Evolutionary conservation across 768 basidiomycete genomes (phyloP).

Genomic region (Amanita rimosa): DNA sequence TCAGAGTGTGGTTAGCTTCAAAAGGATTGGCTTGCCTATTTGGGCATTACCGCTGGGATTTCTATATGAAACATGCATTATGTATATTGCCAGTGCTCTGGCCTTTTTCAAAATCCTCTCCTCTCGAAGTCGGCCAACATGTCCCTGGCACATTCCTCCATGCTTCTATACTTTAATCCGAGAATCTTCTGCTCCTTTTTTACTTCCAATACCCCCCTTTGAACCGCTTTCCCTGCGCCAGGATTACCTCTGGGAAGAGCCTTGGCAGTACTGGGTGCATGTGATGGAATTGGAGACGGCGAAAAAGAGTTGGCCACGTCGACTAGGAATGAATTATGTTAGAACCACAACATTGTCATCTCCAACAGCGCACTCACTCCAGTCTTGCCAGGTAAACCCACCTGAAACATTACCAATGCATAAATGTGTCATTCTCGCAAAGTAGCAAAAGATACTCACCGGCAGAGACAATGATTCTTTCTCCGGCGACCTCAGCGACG

Average conservation of each 20-base stretch:
- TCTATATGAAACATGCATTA: too few species aligned
- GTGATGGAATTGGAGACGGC: background rate
- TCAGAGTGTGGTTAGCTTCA: too few species aligned
- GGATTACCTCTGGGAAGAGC: background rate
- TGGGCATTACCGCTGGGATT: too few species aligned
- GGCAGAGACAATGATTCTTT: conserved; percentile 3
- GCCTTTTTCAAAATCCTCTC: background rate
- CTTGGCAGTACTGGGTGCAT: background rate
- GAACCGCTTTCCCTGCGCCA: background rate
- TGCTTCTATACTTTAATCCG: background rate
- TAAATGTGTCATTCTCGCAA: too few species aligned
- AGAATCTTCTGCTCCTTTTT: conserved; percentile 1
- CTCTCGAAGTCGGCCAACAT: background rate
- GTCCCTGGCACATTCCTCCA: conserved; percentile 6
- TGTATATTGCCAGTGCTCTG: too few species aligned
- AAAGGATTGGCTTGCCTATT: too few species aligned
- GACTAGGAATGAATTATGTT: background rate
- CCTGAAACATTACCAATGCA: background rate
- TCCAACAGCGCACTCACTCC: background rate
- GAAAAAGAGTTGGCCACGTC: conserved; percentile 2
- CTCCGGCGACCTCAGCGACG: background rate
- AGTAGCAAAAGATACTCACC: background rate
- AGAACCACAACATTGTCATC: background rate
- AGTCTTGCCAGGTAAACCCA: background rate
- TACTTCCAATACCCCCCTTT: background rate